These are phyloP conservation scores for Pleochaeta shiraiana DNA, from an alignment of 2,329 filamentous ascomycete genomes.

Conservation along the genomic window DNA sequence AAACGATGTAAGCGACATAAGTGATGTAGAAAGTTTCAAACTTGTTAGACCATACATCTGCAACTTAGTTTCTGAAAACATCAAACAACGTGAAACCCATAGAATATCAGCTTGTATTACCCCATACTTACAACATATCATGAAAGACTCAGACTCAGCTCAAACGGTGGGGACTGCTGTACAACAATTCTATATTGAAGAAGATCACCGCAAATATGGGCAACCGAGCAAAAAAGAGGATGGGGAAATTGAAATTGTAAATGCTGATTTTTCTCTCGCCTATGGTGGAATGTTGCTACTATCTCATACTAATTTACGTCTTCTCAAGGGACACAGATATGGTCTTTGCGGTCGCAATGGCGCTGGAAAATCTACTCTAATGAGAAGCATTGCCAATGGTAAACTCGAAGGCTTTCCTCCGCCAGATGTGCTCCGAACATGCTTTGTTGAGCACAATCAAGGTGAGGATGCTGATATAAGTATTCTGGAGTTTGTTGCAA, in stretches of 20 bases:
- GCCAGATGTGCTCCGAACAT: slow-evolving; percentile 80
- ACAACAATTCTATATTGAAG: slow-evolving; percentile 56
- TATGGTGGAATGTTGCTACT: slow-evolving; percentile 96
- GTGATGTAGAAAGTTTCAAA: slow-evolving; percentile 42
- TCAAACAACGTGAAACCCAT: slow-evolving; percentile 57
- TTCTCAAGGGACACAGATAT: slow-evolving; percentile 93
- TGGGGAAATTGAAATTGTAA: slow-evolving; percentile 89
- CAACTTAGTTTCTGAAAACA: slow-evolving; percentile 69
- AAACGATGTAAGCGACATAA: slow-evolving; percentile 37
- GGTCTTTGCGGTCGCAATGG: slow-evolving; percentile 94
- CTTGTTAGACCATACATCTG: slow-evolving; percentile 52
- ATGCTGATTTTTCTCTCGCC: slow-evolving; percentile 89
- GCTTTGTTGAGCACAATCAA: slow-evolving; percentile 98
- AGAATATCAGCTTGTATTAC: slow-evolving; percentile 47
- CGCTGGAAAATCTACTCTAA: slow-evolving; percentile 96
- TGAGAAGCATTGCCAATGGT: slow-evolving; percentile 87
- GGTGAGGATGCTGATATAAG: slow-evolving; percentile 93
- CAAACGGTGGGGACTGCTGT: slow-evolving; percentile 48
- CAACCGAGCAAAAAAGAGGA: slow-evolving; percentile 72
- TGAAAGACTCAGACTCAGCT: slow-evolving; percentile 35
- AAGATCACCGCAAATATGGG: slow-evolving; percentile 75
- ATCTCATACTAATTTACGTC: slow-evolving; percentile 82
- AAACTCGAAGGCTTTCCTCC: slow-evolving; percentile 95
- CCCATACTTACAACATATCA: slow-evolving; percentile 55
- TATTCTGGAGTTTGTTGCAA: slow-evolving; percentile 80